Evolutionary conservation across 129 eudicot genomes (phyloP), one percentile per base, ranked within the genome.

Genomic region (Lactuca saligna): DNA sequence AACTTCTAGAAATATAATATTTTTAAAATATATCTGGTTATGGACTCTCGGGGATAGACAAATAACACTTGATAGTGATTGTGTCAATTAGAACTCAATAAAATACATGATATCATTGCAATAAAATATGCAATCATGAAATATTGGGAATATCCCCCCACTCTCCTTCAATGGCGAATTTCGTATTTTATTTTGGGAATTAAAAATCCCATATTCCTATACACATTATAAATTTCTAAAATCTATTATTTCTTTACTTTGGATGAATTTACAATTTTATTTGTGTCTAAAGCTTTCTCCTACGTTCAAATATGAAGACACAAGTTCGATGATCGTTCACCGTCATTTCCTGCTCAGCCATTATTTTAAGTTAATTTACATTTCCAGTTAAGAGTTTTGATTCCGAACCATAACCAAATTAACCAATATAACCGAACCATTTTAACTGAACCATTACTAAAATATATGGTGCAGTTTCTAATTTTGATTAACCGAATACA

Each of bases 101-200:
- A 68, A 75, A 68, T 42, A 35, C 15, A 49, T 33, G 75, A 75
- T 74, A 75, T 75, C 80, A 68, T 68, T 68, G 75, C 49, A 75
- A 67, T 75, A 75, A 67, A 75, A 67, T 68, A 75, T 50, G 75
- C 69, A 75, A 75, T 75, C 80, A 75, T 75, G 12, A 67, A 58
- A 51, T 34, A 31, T 67, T 60, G 73, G 67, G 69, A 68, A 68
- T 69, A 68, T 61, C 63, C 17, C 12, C 57, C 75, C 50, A 60
- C 80, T 75, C 74, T 75, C 68, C 79, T 58, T 66, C 20, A 58
- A 75, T 67, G 55, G 68, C 79, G 74, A 74, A 68, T 75, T 75
- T 60, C 4, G 38, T 48, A 68, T 75, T 53, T 68, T 25, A 25
- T 25, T 75, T 68, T 59, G 71, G 63, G 44, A 75, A 49, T 20